Evolutionary conservation across 2,329 filamentous ascomycete species (phyloP).

Genomic region (Helminthosporium solani): DNA sequence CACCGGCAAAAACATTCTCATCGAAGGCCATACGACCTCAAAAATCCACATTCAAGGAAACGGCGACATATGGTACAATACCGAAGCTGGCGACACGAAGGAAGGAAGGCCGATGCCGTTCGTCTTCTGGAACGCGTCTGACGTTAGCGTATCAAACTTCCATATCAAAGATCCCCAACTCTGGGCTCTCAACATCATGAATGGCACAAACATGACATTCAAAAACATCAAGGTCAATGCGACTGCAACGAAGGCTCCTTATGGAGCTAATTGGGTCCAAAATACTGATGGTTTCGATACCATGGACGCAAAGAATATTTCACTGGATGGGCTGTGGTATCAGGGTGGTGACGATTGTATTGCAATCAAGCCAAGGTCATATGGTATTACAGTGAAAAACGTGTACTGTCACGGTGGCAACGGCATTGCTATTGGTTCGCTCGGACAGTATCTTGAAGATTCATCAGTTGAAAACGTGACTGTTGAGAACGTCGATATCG

Average conservation of each 20-base stretch:
- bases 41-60: constrained; percentile 53
- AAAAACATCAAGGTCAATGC: constrained; percentile 55
- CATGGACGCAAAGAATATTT: constrained; percentile 55
- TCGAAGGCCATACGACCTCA: constrained; percentile 55
- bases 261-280: constrained; percentile 58
- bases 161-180: constrained; percentile 53
- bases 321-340: constrained; percentile 53
- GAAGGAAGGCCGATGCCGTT: constrained; percentile 59
- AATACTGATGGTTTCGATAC: constrained; percentile 61
- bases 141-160: constrained; percentile 56
- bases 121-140: constrained; percentile 59
- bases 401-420: constrained; percentile 57
- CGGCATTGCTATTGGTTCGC: constrained; percentile 52
- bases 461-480: constrained; percentile 53
- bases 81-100: constrained; percentile 49
- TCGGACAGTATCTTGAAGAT: constrained; percentile 59
- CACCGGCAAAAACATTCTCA: constrained; percentile 52
- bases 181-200: constrained; percentile 60
- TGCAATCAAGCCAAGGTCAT: constrained; percentile 61
- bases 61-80: constrained; percentile 57
- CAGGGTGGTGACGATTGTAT: constrained; percentile 64
- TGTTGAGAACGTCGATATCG: constrained; percentile 47
- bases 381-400: constrained; percentile 58
- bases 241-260: constrained; percentile 52
- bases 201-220: constrained; percentile 55